Percentiles rank a stretch among this genome's conserved stretches.
Evolutionary conservation across 805 yeast species (phyloP).

Genomic region (Blastobotrys terrestris): DNA sequence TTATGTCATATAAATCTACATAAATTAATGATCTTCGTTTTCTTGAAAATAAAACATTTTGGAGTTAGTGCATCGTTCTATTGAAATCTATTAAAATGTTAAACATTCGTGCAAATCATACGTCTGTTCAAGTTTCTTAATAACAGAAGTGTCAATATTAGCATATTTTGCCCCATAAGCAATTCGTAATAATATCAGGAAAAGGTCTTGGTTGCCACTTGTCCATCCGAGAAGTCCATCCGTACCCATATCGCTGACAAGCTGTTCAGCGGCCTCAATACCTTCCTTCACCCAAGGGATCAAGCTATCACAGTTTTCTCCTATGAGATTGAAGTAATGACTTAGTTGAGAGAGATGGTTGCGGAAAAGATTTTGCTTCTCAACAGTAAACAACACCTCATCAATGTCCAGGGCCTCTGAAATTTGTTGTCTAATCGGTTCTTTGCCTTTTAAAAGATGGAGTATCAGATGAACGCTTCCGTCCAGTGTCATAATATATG

Average conservation of each 20-base stretch:
- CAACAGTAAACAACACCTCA: slow-evolving; percentile 53
- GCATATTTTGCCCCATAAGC: too few species aligned
- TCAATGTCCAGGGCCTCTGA: slow-evolving; percentile 21
- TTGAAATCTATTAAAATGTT: too few species aligned
- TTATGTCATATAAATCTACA: too few species aligned
- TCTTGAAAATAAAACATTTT: too few species aligned
- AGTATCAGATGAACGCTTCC: neutral
- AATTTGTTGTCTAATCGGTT: slow-evolving; percentile 15
- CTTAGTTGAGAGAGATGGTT: slow-evolving; percentile 36
- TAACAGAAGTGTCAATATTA: too few species aligned
- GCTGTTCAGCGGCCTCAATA: slow-evolving; percentile 9
- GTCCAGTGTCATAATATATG: neutral
- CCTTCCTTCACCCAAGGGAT: slow-evolving; percentile 10
- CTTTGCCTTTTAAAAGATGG: neutral
- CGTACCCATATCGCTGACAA: slow-evolving; percentile 8
- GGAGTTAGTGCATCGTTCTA: too few species aligned
- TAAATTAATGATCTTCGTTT: too few species aligned
- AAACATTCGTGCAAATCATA: too few species aligned
- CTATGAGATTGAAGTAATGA: slow-evolving; percentile 8
- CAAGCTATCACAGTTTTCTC: too few species aligned
- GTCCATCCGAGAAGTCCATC: slow-evolving; percentile 31
- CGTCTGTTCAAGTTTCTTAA: too few species aligned
- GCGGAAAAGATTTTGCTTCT: slow-evolving; percentile 61
- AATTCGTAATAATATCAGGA: too few species aligned
- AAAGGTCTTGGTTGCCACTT: too few species aligned